A percentile compares a stretch with the other conserved stretches of the same genome.
Evolutionary conservation across 2,329 filamentous ascomycete species (phyloP).

Genomic region (Boeremia exigua): DNA sequence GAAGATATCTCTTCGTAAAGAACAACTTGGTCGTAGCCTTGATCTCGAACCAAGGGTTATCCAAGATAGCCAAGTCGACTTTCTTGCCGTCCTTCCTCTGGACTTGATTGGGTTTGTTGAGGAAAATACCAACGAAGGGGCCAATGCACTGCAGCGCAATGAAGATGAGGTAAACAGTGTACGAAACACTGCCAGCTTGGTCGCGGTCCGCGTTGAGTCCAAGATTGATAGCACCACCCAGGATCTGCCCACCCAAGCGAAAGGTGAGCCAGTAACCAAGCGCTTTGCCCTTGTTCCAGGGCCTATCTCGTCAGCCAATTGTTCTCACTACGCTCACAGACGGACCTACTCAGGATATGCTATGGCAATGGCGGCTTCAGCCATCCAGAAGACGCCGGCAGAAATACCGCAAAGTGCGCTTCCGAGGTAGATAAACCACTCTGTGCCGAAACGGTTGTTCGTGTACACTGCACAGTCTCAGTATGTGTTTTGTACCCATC

Average conservation of each 20-base stretch:
- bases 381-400: constrained; percentile 77
- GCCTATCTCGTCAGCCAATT: constrained; percentile 29
- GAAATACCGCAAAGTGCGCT: constrained; percentile 73
- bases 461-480: constrained; percentile 56
- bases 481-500: background rate
- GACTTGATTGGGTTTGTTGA: constrained; percentile 67
- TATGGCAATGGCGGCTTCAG: constrained; percentile 75
- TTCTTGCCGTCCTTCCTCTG: constrained; percentile 69
- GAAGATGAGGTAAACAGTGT: constrained; percentile 72
- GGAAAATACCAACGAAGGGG: constrained; percentile 67
- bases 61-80: constrained; percentile 64
- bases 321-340: too few species aligned
- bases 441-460: constrained; percentile 72
- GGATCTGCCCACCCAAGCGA: constrained; percentile 68
- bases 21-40: constrained; percentile 66
- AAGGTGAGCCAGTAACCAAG: constrained; percentile 73
- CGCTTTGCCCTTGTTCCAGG: constrained; percentile 52
- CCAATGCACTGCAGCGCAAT: constrained; percentile 72
- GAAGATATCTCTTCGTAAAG: constrained; percentile 65
- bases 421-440: constrained; percentile 73
- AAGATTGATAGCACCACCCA: constrained; percentile 75
- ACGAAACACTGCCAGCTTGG: constrained; percentile 69
- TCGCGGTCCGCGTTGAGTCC: constrained; percentile 66
- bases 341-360: constrained; percentile 65
- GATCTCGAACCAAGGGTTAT: constrained; percentile 65